These are phyloP conservation scores for Akanthomyces uredinophilus DNA, from an alignment of 2,329 filamentous ascomycete genomes.

Conservation along the genomic window DNA sequence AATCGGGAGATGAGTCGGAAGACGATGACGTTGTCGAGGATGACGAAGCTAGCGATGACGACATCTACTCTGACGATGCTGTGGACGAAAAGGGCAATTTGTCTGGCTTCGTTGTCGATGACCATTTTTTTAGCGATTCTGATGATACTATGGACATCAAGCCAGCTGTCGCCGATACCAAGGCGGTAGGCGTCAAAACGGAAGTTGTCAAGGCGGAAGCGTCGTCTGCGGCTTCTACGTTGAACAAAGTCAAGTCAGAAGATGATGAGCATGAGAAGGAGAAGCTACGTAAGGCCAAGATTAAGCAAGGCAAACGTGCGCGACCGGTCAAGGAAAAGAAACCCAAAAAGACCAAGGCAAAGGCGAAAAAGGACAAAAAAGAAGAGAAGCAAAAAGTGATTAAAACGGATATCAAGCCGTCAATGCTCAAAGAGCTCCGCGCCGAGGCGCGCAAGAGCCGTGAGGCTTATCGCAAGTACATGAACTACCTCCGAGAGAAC, in stretches of 20 bases:
- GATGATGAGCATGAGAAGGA: constrained; percentile 26
- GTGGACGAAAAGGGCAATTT: constrained; percentile 33
- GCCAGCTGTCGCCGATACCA: constrained; percentile 20
- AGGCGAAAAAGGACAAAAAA: constrained; percentile 16
- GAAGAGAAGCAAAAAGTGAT: constrained; percentile 34
- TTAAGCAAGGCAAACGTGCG: constrained; percentile 6
- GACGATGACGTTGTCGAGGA: constrained; percentile 17
- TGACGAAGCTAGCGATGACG: constrained; percentile 26
- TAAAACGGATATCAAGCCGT: constrained; percentile 42
- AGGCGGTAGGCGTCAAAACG: constrained; percentile 20
- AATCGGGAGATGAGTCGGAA: constrained; percentile 26
- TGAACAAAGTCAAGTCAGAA: constrained; percentile 7
- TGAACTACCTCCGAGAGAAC: constrained; percentile 60
- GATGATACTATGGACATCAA: constrained; percentile 29
- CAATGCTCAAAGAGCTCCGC: constrained; percentile 61
- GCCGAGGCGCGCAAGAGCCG: constrained; percentile 60
- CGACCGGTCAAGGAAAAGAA: constrained; percentile 14
- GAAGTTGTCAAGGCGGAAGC: constrained; percentile 17
- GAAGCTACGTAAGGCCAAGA: constrained; percentile 17
- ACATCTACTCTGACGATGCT: constrained; percentile 25
- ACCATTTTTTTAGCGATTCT: constrained; percentile 26
- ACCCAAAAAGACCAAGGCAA: constrained; percentile 17
- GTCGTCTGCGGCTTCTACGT: not conserved
- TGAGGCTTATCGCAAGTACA: constrained; percentile 62
- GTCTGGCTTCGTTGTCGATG: constrained; percentile 26